Percentiles rank a stretch among this genome's conserved stretches.
These are phyloP conservation scores for Brassica incana DNA, from an alignment of 345 rosid species.

Conservation along the genomic window DNA sequence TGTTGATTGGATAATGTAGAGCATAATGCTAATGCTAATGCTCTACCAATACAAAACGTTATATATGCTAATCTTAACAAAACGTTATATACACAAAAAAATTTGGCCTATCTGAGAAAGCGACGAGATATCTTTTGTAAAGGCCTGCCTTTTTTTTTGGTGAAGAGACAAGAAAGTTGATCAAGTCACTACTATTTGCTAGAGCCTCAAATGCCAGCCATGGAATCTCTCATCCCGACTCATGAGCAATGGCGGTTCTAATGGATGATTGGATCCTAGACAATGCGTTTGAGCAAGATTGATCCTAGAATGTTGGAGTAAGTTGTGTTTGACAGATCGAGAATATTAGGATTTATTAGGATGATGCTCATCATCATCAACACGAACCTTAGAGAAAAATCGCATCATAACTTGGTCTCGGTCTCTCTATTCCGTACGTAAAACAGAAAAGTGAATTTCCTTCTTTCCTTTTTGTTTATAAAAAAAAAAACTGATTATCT, in stretches of 20 bases:
- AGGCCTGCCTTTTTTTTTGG: too few relatives aligned
- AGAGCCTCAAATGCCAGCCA: too few relatives aligned
- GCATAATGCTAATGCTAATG: too few relatives aligned
- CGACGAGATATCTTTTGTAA: too few relatives aligned
- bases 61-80: constrained; percentile 13
- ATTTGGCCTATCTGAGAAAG: too few relatives aligned
- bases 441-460: neutral
- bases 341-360: neutral
- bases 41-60: too few relatives aligned
- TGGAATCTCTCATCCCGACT: too few relatives aligned
- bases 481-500: neutral
- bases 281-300: neutral
- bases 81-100: constrained; percentile 25
- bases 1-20: too few relatives aligned
- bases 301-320: neutral
- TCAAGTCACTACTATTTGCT: too few relatives aligned
- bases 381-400: neutral
- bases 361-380: neutral
- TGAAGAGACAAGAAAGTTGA: too few relatives aligned
- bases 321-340: neutral
- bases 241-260: neutral
- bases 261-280: neutral
- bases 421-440: neutral
- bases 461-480: neutral
- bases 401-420: neutral